Percentiles rank a stretch among this genome's conserved stretches.
Evolutionary conservation across 2,329 filamentous ascomycete genomes (phyloP).

Genomic region (Penicillium sp.): DNA sequence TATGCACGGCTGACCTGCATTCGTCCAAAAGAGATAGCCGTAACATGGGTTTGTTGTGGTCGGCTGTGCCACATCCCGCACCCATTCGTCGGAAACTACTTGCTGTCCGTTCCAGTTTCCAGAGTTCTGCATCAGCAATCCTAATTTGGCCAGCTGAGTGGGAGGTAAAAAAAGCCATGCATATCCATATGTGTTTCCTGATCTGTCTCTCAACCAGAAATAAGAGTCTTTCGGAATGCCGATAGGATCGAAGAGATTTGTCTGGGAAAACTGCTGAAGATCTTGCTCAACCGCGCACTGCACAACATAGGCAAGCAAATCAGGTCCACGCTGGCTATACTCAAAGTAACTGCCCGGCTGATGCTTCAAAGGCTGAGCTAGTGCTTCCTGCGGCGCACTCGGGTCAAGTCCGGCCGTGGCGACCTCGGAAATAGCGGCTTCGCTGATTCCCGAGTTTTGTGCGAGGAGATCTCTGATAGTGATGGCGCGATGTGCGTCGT

Average conservation of each 20-base stretch:
- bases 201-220: conserved; percentile 10
- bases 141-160: conserved; percentile 6
- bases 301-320: no score
- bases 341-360: background rate
- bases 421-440: conserved; percentile 5
- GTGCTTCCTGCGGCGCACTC: conserved; percentile 6
- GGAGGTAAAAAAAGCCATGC: conserved; percentile 9
- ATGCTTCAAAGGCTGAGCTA: conserved; percentile 2
- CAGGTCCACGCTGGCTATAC: no score
- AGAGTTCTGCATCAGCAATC: conserved; percentile 7
- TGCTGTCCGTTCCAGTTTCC: conserved; percentile 5
- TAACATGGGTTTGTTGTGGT: conserved; percentile 8
- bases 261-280: conserved; percentile 8
- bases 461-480: conserved; percentile 3
- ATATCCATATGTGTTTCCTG: conserved; percentile 8
- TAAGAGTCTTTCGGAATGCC: conserved; percentile 8
- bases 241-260: conserved; percentile 5
- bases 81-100: conserved; percentile 1
- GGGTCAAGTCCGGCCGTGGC: conserved; percentile 2
- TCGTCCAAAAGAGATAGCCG: conserved; percentile 9
- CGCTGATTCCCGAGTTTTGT: conserved; percentile 3
- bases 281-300: no score
- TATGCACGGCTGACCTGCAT: conserved; percentile 3
- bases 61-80: background rate
- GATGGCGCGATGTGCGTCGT: conserved; percentile 8